Percentiles rank a stretch among this genome's conserved stretches.
Evolutionary conservation across 371 early-diverging fungal genomes (phyloP).

Genomic region (Zychaea mexicana): DNA sequence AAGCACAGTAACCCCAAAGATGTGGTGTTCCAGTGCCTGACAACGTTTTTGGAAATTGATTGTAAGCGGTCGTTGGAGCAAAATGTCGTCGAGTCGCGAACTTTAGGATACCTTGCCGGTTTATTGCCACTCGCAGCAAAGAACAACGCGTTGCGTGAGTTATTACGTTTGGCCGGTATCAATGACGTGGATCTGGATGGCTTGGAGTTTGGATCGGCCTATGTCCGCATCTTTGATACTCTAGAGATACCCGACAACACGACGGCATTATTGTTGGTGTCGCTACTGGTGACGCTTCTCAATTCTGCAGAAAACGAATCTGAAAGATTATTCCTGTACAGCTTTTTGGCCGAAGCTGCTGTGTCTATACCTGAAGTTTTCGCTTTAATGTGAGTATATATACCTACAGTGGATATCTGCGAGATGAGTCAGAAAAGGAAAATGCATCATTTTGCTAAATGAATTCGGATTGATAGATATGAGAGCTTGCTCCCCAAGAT

Average conservation of each 20-base stretch:
- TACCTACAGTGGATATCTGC: no score
- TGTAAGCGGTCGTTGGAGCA: conserved; percentile 53
- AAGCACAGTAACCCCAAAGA: conserved; percentile 75
- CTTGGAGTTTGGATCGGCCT: conserved; percentile 51
- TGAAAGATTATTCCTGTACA: conserved; percentile 82
- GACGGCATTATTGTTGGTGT: conserved; percentile 73
- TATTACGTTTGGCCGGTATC: conserved; percentile 65
- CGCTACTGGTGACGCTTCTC: conserved; percentile 79
- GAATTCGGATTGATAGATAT: conserved; percentile 42
- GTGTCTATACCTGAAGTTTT: conserved; percentile 75
- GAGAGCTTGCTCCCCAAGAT: conserved; percentile 77
- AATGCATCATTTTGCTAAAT: no score
- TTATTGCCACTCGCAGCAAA: conserved; percentile 72
- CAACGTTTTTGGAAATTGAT: conserved; percentile 72
- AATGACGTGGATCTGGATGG: conserved; percentile 53
- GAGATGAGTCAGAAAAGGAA: not conserved
- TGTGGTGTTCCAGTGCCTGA: conserved; percentile 70
- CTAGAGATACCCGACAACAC: conserved; percentile 71
- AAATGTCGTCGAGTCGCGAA: conserved; percentile 59
- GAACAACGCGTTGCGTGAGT: conserved; percentile 60
- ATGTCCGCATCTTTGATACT: conserved; percentile 68
- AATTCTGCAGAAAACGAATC: conserved; percentile 84
- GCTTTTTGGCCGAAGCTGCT: conserved; percentile 81
- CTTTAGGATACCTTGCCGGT: conserved; percentile 78
- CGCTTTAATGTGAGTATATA: conserved; percentile 68